Conservation (phyloP, 495 filamentous ascomycete species). For the Daldinia bambusicola region DNA sequence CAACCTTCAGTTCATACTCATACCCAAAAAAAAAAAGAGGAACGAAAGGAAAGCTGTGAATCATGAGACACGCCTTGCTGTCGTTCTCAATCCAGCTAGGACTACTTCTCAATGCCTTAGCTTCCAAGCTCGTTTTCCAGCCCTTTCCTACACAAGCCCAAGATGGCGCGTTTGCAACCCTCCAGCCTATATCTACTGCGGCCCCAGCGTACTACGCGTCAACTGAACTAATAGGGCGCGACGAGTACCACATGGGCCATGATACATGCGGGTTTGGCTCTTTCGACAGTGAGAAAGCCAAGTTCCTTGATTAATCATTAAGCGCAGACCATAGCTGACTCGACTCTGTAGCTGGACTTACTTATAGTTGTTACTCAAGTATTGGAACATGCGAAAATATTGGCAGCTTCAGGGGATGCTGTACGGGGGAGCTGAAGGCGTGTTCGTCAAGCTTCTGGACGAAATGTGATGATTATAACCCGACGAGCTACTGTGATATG, state of each 20-base stretch:
- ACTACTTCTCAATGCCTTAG: slow-evolving; percentile 17
- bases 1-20: neutral
- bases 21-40: neutral
- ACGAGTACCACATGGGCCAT: slow-evolving; percentile 31
- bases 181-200: slow-evolving; percentile 19
- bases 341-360: slow-evolving; percentile 18
- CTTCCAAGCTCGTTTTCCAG: slow-evolving; percentile 22
- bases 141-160: slow-evolving; percentile 23
- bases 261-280: slow-evolving; percentile 40
- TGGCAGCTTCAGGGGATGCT: slow-evolving; percentile 30
- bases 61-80: slow-evolving; percentile 23
- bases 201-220: slow-evolving; percentile 33
- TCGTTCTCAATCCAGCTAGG: slow-evolving; percentile 17
- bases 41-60: neutral
- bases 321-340: slow-evolving; percentile 10
- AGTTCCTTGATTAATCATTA: neutral
- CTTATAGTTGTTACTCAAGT: slow-evolving; percentile 33
- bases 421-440: slow-evolving; percentile 28
- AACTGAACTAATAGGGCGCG: slow-evolving; percentile 26
- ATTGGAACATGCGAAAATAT: slow-evolving; percentile 36
- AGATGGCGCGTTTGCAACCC: slow-evolving; percentile 25
- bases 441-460: slow-evolving; percentile 40
- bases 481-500: slow-evolving; percentile 22
- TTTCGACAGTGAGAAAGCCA: slow-evolving; percentile 19
- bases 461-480: slow-evolving; percentile 36